Evolutionary conservation across 2,329 filamentous ascomycete species (phyloP).

Genomic region (Aspergillus persii): DNA sequence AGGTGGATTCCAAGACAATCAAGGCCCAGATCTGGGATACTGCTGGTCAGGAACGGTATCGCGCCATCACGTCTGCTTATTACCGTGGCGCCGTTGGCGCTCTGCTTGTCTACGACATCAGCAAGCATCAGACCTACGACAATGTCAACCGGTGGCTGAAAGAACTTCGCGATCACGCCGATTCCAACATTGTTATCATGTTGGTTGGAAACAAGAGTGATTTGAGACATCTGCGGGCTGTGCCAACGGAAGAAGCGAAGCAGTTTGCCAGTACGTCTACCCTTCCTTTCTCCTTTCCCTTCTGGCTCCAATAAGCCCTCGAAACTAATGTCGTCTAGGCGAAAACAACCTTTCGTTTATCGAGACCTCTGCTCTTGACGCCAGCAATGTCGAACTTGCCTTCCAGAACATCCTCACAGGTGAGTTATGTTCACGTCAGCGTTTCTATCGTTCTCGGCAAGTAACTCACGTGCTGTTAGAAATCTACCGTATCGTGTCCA

Average conservation of each 20-base stretch:
- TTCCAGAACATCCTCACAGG: slow-evolving; percentile 99
- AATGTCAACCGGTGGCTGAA: slow-evolving; percentile 99
- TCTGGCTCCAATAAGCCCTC: background rate
- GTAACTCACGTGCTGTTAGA: slow-evolving; percentile 54
- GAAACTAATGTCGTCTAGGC: slow-evolving; percentile 55
- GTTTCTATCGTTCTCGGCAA: background rate
- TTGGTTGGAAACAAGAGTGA: slow-evolving; percentile 99
- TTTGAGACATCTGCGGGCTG: slow-evolving; percentile 96
- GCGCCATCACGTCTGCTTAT: slow-evolving; percentile 98
- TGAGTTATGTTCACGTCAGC: slow-evolving; percentile 46
- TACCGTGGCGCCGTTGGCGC: slow-evolving; percentile 97
- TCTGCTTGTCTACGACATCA: slow-evolving; percentile 98
- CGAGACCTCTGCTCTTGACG: slow-evolving; percentile 96
- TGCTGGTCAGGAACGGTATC: slow-evolving; percentile 96
- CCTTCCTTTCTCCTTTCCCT: background rate
- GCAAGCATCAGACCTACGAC: slow-evolving; percentile 99
- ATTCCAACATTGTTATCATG: slow-evolving; percentile 99
- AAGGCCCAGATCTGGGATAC: slow-evolving; percentile 99
- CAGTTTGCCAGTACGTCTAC: slow-evolving; percentile 79
- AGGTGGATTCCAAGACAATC: slow-evolving; percentile 99
- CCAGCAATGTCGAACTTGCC: slow-evolving; percentile 97
- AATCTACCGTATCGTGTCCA: slow-evolving; percentile 99
- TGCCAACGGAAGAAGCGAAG: slow-evolving; percentile 97
- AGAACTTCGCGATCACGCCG: slow-evolving; percentile 94
- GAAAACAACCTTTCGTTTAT: slow-evolving; percentile 99